Evolutionary conservation across 768 basidiomycete genomes (phyloP).

Genomic region (Boletus subparvulus): DNA sequence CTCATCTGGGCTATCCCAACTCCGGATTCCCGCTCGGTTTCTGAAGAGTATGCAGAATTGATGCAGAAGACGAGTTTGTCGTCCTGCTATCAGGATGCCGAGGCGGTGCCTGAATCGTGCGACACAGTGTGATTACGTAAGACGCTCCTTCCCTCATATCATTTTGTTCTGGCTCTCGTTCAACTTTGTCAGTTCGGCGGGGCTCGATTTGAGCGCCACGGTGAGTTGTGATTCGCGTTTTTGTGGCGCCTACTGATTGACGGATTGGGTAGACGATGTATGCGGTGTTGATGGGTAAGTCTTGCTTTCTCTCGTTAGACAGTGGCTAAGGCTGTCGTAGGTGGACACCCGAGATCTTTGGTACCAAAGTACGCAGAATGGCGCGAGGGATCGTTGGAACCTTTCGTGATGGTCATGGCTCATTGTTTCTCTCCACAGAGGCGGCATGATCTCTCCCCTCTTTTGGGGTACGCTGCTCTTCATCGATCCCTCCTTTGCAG

Average conservation of each 20-base stretch:
- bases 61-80: no score
- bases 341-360: slow-evolving; percentile 88
- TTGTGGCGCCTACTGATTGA: not conserved
- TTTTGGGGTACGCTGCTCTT: slow-evolving; percentile 71
- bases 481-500: slow-evolving; percentile 67
- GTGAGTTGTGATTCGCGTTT: slow-evolving; percentile 11
- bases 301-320: not conserved
- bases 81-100: no score
- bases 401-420: no score
- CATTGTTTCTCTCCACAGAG: slow-evolving; percentile 42
- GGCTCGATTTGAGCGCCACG: slow-evolving; percentile 75
- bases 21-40: no score
- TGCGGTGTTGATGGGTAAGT: slow-evolving; percentile 70
- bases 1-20: no score
- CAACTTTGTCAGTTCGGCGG: slow-evolving; percentile 70
- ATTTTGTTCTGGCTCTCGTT: no score
- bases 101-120: no score
- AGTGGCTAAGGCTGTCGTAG: slow-evolving; percentile 21
- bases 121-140: no score
- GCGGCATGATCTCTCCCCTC: slow-evolving; percentile 86
- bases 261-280: slow-evolving; percentile 62
- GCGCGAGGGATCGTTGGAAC: slow-evolving; percentile 87
- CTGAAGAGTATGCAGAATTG: no score
- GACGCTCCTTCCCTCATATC: no score
- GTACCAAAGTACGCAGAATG: slow-evolving; percentile 81